Evolutionary conservation across 2,329 filamentous ascomycete genomes (phyloP), one percentile per base, ranked within the genome.

Genomic region (Waltergamsia citrina): DNA sequence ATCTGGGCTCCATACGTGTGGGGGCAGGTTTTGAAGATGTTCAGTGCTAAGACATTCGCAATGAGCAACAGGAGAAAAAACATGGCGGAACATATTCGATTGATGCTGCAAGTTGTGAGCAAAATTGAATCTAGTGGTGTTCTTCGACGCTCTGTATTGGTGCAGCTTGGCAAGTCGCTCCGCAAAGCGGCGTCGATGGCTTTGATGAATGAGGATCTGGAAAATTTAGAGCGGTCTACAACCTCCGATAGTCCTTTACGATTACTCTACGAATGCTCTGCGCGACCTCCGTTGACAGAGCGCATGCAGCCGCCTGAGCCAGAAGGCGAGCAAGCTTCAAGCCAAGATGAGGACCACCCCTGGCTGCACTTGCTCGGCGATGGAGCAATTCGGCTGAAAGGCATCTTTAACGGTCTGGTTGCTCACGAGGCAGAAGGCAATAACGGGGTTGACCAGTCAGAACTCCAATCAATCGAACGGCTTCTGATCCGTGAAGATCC

Each of bases 401-500:
- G 39, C 11, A 41, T 51, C 19, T 53, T 54, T 38, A 36, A 43
- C 15, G 14, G 14, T 8, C 25, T 30, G 11, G 10, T 19, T 6
- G 17, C 21, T 14, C 17, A 27, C 5, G 25, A 40, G 4, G 37
- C 44, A 23, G 54, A 59, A 27, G 38, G 32, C 24, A 35, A 42
- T 12, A 39, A 32, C 9, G 33, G 46, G 6, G 27, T 51, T 21
- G 39, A 41, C 4, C 27, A 28, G 4, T 39, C 40, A n/a, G 37
- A 47, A 6, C 36, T 57, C n/a, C 40, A 51, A 9, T 42, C 45
- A 6, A 41, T 59, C n/a, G 57, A 59, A 8, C 42, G 45, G 8
- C 52, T 60, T 49, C 43, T 46, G 26, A 45, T 45, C 19, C 47
- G 58, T 7, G 43, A 39, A 33, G 58, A 61, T 37, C 48, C 50